phyloP scores from a whole-genome alignment of 1,139 yeast genomes.

The Suhomyces choctaworum region DNA sequence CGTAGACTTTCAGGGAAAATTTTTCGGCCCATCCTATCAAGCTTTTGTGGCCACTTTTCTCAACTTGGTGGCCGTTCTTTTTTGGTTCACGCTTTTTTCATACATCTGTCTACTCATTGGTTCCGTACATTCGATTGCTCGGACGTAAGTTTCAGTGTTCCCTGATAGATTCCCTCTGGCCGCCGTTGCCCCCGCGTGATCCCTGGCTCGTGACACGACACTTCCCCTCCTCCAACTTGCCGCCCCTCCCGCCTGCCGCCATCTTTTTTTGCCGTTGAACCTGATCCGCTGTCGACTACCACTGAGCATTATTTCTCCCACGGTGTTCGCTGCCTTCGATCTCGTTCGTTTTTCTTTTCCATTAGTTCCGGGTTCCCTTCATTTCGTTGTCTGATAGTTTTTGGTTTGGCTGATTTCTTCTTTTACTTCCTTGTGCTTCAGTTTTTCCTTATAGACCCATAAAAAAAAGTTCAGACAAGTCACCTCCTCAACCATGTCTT shows the following conservation, averaged over 20 bases:
- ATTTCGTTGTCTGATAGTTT: slow-evolving; percentile 12
- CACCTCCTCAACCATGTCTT: slow-evolving; percentile 36
- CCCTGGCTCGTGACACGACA: background rate
- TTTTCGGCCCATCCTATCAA: slow-evolving; percentile 6
- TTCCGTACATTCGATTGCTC: slow-evolving; percentile 1
- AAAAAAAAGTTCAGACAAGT: slow-evolving; percentile 3
- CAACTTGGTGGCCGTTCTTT: background rate
- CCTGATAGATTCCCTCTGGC: slow-evolving; percentile 1
- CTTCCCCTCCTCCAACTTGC: background rate
- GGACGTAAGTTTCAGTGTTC: background rate
- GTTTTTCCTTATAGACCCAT: slow-evolving; percentile 4
- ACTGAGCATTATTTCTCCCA: background rate
- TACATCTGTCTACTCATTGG: background rate
- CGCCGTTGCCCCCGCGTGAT: slow-evolving; percentile 1
- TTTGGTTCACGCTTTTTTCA: background rate
- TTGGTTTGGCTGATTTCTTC: slow-evolving; percentile 10
- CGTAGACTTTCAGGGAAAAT: slow-evolving; percentile 13
- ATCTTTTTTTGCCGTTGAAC: background rate
- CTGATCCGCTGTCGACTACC: background rate
- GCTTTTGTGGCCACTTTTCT: too few species aligned
- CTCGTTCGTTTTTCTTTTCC: slow-evolving; percentile 4
- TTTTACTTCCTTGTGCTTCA: slow-evolving; percentile 10
- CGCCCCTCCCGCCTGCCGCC: background rate
- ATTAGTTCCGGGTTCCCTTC: slow-evolving; percentile 7
- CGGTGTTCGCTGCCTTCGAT: slow-evolving; percentile 3